Evolutionary conservation across 2,329 filamentous ascomycete species (phyloP).

Genomic region (Esteya vermicola): DNA sequence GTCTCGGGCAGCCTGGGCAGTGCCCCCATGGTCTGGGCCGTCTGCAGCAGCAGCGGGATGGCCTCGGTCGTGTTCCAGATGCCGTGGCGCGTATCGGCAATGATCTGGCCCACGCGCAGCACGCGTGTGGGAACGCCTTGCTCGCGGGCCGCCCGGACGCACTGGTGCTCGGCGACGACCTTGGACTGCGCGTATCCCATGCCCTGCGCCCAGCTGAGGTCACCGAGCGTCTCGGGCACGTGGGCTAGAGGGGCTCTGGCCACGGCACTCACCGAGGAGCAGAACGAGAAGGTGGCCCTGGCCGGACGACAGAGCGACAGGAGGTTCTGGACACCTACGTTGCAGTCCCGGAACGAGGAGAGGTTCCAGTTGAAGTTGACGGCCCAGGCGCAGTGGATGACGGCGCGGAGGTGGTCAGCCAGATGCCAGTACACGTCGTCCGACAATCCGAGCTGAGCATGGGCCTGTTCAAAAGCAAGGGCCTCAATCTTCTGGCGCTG

Average conservation of each 20-base stretch:
- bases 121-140: constrained; percentile 15
- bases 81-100: constrained; percentile 30
- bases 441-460: constrained; percentile 7
- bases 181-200: constrained; percentile 31
- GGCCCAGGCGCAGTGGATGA: constrained; percentile 37
- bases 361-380: constrained; percentile 40
- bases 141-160: constrained; percentile 1
- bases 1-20: constrained; percentile 31
- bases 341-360: constrained; percentile 26
- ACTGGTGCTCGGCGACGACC: constrained; percentile 1
- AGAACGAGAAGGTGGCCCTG: constrained; percentile 27
- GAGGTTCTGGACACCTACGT: constrained; percentile 30
- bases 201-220: constrained; percentile 23
- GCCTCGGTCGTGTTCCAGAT: constrained; percentile 37
- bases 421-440: constrained; percentile 14
- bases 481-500: constrained; percentile 18
- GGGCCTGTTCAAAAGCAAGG: constrained; percentile 24
- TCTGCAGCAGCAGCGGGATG: constrained; percentile 36
- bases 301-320: constrained; percentile 22
- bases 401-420: constrained; percentile 16
- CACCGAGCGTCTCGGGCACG: constrained; percentile 19
- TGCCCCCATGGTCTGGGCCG: constrained; percentile 24
- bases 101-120: constrained; percentile 35
- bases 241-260: constrained; percentile 15
- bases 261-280: constrained; percentile 28